Base-by-base conservation (phyloP, 352 stramenopile species). In the Bremia lactucae region DNA sequence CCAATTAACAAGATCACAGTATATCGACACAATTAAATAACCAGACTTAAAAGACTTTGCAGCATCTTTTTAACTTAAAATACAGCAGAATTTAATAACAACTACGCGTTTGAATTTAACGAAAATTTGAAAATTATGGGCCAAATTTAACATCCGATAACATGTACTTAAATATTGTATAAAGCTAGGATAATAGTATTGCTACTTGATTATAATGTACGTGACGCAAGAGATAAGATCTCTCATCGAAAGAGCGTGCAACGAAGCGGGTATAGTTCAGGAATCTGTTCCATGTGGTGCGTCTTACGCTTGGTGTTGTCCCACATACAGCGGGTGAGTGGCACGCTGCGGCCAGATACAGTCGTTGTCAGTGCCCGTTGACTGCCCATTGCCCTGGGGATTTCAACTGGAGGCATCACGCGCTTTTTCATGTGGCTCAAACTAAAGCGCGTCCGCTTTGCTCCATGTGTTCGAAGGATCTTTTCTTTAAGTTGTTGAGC, bases 261-360 rank as follows among this genome's bases (percentile, higher is more conserved):
- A 10, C 24, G 24, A 28, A 28, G 24, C 10, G 24, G 24, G 10
- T 28, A 28, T 10, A 10, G 6, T 28, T 28, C 24, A 28, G 24
- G 10, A 10, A 28, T 28, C 24, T 28, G 24, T 10, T 28, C 24
- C 24, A 28, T 28, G 24, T 28, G 24, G 10, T 28, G 24, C 10
- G 10, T 28, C 24, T 28, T 28, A 10, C 24, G 24, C 24, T 28
- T 28, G 6, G 24, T 28, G 50, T 80, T 77, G 48, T 77, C 62
- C 64, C 64, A 83, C 70, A 83, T 83, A 41, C 62, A 46, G 38
- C 67, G 68, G 16, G 66, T 78, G 50, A 74, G 65, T 26, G 71
- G 67, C 37, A 83, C 66, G 31, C 57, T 79, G 54, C 69, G 74
- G 35, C 71, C 71, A 1, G 55, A 59, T 19, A 81, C 68, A 13